Percentiles rank a stretch among this genome's conserved stretches.
phyloP scores from a whole-genome alignment of 2,329 filamentous ascomycete genomes.

The Coniochaeta prunicola region DNA sequence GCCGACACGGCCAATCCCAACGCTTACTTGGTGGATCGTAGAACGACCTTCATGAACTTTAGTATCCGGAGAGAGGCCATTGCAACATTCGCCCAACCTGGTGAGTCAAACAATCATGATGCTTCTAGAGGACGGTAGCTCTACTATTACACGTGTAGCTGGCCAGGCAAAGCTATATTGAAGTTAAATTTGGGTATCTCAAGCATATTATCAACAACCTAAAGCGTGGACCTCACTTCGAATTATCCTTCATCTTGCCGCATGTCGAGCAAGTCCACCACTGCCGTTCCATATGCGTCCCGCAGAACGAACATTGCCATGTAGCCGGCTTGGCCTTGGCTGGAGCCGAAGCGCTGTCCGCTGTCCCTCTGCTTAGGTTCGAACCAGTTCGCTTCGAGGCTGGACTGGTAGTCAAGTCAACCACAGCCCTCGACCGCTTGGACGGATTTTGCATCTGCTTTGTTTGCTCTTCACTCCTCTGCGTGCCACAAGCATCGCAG shows the following conservation, averaged over 20 bases:
- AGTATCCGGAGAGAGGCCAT: too few species aligned
- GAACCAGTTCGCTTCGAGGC: neutral
- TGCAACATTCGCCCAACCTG: too few species aligned
- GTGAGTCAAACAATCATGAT: too few species aligned
- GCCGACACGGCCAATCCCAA: too few species aligned
- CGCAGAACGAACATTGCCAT: constrained; percentile 48
- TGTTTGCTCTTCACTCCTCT: constrained; percentile 22
- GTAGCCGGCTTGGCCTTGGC: constrained; percentile 17
- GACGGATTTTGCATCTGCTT: constrained; percentile 12
- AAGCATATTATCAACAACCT: neutral
- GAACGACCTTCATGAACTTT: too few species aligned
- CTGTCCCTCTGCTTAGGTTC: neutral
- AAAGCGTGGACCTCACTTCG: constrained; percentile 15
- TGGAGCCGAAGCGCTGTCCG: constrained; percentile 1
- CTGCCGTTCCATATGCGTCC: constrained; percentile 40
- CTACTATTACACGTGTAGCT: too few species aligned
- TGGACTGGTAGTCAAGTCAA: constrained; percentile 10
- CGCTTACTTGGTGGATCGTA: too few species aligned
- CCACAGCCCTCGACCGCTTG: constrained; percentile 1
- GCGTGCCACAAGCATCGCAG: constrained; percentile 49
- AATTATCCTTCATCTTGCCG: constrained; percentile 45
- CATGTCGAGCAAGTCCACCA: constrained; percentile 53
- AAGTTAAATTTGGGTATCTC: neutral
- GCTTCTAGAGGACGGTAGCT: too few species aligned
- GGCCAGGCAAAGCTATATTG: too few species aligned